Base-by-base conservation (phyloP, 169 alveolate species). In the Cyclospora cayetanensis region DNA sequence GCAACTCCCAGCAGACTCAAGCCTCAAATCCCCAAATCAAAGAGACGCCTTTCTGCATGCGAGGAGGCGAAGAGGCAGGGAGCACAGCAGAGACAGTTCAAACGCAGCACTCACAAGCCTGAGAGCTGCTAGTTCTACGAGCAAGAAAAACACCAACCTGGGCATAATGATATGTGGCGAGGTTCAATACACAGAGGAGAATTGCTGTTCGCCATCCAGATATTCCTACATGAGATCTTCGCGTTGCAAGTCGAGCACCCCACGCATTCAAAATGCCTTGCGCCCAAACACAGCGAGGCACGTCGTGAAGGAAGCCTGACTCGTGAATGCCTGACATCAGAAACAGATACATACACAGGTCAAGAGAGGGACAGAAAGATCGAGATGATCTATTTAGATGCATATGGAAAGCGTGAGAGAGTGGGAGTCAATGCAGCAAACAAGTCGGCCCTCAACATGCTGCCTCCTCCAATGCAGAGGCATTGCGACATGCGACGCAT, bases 241-340 rank as follows among this genome's bases (percentile, higher is more conserved):
- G 63, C 31, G 87, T 41, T 2, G 87, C 66, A 0, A 77, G 41
- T 4, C 87, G 66, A n/a, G 35, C 37, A 25, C 42, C 46, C 87
- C 87, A 77, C 46, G 87, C 87, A 22, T 31, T 22, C 42, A n/a
- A 18, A 46, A 77, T 46, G 1, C 42, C 37, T 25, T 77, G 66
- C 68, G 68, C 52, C 87, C 87, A 77, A n/a, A 77, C 42, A 46
- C 70, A 29, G 39, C 87, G 87, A 4, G 87, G 87, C 1, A 46
- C 42, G 87, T 46, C 70, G 66, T 43, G 34, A 7, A 77, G 87
- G 46, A 35, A 77, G n/a, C 65, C 52, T 29, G 37, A n/a, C 25
- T 31, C 68, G 46, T 77, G 87, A 27, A 27, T 46, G 70, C 70
- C 87, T 77, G 68, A 11, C 25, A 11, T 18, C 25, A n/a, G n/a